Conservation (phyloP, 208 protist genomes). For the Porcisia deanei region DNA sequence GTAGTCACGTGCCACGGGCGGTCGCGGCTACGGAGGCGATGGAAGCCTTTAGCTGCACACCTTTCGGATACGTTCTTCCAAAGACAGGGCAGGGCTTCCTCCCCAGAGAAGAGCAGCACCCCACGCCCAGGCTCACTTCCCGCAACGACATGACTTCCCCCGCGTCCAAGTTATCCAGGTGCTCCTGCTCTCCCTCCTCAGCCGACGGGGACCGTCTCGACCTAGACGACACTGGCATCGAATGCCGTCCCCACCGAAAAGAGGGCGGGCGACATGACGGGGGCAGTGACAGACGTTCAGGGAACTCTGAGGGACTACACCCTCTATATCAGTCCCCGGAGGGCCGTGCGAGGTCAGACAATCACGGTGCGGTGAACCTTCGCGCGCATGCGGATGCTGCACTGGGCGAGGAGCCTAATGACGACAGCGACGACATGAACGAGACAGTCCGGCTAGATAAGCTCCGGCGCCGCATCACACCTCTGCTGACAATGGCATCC, state of each 20-base stretch:
- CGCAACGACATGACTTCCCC: background rate
- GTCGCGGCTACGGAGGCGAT: slow-evolving; percentile 5
- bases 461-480: slow-evolving; percentile 50
- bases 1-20: slow-evolving; percentile 17
- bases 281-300: background rate
- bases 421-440: slow-evolving; percentile 13
- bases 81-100: background rate
- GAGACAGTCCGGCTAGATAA: slow-evolving; percentile 47
- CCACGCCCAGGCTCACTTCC: background rate
- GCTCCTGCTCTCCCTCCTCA: background rate
- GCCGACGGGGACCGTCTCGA: background rate
- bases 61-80: slow-evolving; percentile 19
- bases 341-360: background rate
- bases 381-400: background rate
- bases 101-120: slow-evolving; percentile 19
- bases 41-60: slow-evolving; percentile 18
- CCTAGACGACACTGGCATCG: too few relatives aligned
- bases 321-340: background rate
- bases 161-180: slow-evolving; percentile 3
- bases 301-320: background rate
- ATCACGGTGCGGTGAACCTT: background rate
- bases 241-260: background rate
- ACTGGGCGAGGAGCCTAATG: background rate
- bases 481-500: slow-evolving; percentile 35
- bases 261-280: background rate